Conservation (phyloP, 352 stramenopile species). For the Globisporangium barbulae region DNA sequence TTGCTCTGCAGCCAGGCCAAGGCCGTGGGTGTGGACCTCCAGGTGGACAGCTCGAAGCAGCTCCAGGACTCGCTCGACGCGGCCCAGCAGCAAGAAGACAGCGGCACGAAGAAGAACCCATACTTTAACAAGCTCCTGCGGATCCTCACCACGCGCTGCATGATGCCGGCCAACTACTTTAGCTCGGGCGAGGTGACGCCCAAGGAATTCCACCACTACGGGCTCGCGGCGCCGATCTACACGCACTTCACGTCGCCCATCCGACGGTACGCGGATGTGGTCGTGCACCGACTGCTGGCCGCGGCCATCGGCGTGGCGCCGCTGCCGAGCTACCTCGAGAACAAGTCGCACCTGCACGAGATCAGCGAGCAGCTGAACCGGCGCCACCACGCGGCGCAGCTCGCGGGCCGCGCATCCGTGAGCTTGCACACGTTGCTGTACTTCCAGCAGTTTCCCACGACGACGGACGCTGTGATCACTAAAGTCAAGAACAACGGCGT, state of each 20-base stretch:
- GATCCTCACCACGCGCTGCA: constrained; percentile 97
- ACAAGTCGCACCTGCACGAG: constrained; percentile 93
- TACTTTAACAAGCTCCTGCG: constrained; percentile 99
- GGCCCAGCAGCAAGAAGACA: constrained; percentile 45
- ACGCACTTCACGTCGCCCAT: constrained; percentile 99
- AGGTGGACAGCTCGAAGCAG: constrained; percentile 78
- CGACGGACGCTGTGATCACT: constrained; percentile 92
- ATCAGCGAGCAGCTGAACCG: constrained; percentile 97
- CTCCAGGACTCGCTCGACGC: constrained; percentile 82
- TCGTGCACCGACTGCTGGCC: constrained; percentile 97
- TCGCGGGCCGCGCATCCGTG: constrained; percentile 95
- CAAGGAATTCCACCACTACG: constrained; percentile 98
- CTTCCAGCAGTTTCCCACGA: constrained; percentile 89
- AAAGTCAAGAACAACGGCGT: constrained; percentile 95
- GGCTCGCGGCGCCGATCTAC: constrained; percentile 97
- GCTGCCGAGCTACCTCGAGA: constrained; percentile 93
- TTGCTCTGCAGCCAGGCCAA: constrained; percentile 78
- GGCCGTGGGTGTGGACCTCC: constrained; percentile 71
- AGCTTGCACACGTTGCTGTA: constrained; percentile 97
- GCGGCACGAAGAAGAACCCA: constrained; percentile 59
- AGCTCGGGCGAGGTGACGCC: constrained; percentile 94
- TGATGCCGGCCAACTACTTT: constrained; percentile 99
- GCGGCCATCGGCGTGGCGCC: constrained; percentile 95
- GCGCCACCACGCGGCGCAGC: constrained; percentile 94
- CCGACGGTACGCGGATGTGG: constrained; percentile 96